Conservation (phyloP, 75 land plant genomes). For the Sequoiadendron giganteum region DNA sequence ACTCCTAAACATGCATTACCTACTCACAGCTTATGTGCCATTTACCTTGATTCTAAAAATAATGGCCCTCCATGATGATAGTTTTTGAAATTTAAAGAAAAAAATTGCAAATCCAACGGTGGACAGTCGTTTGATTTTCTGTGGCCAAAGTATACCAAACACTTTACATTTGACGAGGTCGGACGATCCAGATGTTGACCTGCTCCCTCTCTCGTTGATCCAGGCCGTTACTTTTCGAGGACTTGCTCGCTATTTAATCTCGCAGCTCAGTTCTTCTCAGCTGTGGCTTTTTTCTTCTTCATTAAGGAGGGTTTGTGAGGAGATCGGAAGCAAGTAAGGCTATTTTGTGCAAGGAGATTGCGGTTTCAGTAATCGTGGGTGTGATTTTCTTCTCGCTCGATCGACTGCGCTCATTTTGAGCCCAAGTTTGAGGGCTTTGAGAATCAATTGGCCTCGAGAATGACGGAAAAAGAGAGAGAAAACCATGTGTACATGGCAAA, state of each 20-base stretch:
- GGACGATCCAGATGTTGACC: not conserved
- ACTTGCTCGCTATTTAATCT: not conserved
- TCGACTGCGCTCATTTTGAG: not conserved
- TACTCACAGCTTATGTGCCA: too few relatives aligned
- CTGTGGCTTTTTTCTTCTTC: not conserved
- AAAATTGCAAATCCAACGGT: not conserved
- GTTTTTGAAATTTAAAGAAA: not conserved
- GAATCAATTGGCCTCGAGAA: not conserved
- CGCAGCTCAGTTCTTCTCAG: not conserved
- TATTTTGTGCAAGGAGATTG: not conserved
- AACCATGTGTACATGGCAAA: slow-evolving; percentile 61
- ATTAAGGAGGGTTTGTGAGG: not conserved
- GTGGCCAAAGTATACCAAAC: not conserved
- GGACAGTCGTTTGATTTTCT: not conserved
- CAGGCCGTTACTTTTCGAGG: not conserved
- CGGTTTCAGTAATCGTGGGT: not conserved
- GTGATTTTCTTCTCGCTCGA: not conserved
- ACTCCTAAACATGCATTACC: too few relatives aligned
- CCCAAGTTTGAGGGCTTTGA: not conserved
- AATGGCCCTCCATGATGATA: not conserved
- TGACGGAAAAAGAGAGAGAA: slow-evolving; percentile 45
- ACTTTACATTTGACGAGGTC: not conserved
- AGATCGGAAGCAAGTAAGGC: not conserved
- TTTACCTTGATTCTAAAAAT: not conserved
- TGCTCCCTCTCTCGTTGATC: not conserved